Conservation (phyloP, 441 rosid genomes). For the Brassica hybrid region DNA sequence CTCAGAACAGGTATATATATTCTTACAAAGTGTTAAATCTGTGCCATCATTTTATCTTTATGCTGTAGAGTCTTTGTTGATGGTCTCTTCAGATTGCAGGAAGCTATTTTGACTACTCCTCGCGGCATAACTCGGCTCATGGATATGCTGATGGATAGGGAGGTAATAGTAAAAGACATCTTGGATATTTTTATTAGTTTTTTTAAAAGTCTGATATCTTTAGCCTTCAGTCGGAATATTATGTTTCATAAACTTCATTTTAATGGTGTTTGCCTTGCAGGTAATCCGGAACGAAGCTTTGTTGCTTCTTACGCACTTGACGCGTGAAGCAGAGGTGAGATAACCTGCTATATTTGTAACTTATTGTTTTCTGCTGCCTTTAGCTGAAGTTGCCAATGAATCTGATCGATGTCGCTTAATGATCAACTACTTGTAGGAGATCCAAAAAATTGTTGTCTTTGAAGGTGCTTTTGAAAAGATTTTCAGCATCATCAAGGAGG, state of each 20-base stretch:
- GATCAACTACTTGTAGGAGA: constrained; percentile 63
- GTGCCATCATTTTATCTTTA: constrained; percentile 14
- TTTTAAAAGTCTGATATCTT: constrained; percentile 17
- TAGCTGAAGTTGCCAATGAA: not conserved
- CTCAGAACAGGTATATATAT: constrained; percentile 78
- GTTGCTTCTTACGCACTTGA: constrained; percentile 89
- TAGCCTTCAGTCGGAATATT: not conserved
- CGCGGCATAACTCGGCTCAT: constrained; percentile 96
- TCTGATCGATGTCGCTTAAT: constrained; percentile 19
- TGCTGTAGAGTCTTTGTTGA: constrained; percentile 48
- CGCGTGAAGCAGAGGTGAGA: constrained; percentile 95
- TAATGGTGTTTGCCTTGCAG: constrained; percentile 51
- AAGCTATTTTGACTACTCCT: constrained; percentile 96
- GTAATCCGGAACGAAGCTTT: constrained; percentile 95
- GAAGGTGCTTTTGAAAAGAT: constrained; percentile 98
- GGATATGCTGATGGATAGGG: constrained; percentile 99
- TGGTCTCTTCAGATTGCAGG: constrained; percentile 90
- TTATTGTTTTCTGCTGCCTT: constrained; percentile 25
- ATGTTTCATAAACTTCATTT: not conserved
- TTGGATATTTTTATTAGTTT: constrained; percentile 17
- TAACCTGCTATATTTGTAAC: constrained; percentile 26
- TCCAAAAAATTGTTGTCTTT: constrained; percentile 96
- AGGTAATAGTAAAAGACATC: constrained; percentile 52
- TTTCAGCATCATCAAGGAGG: constrained; percentile 90
- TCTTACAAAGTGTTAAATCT: constrained; percentile 14